A percentile compares a stretch with the other conserved stretches of the same genome.
Conservation (phyloP, 164 flowering plant genomes). For the Malania oleifera region DNA sequence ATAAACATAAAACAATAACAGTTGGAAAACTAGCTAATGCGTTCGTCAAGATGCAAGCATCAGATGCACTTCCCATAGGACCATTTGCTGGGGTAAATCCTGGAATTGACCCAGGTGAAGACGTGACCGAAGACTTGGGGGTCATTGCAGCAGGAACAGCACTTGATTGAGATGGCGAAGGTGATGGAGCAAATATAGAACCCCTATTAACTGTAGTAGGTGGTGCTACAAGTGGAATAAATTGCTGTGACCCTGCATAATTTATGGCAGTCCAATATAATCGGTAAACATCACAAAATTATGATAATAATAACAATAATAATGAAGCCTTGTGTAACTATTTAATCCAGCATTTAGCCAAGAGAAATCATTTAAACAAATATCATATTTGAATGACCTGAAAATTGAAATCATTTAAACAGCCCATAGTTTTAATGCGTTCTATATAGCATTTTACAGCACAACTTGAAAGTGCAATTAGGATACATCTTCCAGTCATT, state of each 20-base stretch:
- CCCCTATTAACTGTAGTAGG: constrained; percentile 40
- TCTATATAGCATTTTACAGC: no score
- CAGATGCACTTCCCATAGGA: constrained; percentile 49
- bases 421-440: no score
- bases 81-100: constrained; percentile 56
- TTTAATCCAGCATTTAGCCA: no score
- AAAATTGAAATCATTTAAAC: no score
- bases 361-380: no score
- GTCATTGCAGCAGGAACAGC: constrained; percentile 30
- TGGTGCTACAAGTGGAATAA: constrained; percentile 72
- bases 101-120: constrained; percentile 36
- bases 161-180: constrained; percentile 49
- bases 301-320: not conserved
- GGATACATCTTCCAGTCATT: no score
- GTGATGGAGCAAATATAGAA: constrained; percentile 55
- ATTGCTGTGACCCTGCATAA: constrained; percentile 61
- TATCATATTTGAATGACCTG: no score
- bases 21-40: constrained; percentile 22
- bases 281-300: not conserved
- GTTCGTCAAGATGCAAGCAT: constrained; percentile 36
- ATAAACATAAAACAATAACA: constrained; percentile 22
- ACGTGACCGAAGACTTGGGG: constrained; percentile 35
- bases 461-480: no score
- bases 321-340: not conserved
- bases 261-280: not conserved